Conservation (phyloP, 1,284 basidiomycete species). For the Ceratobasidium sp. region DNA sequence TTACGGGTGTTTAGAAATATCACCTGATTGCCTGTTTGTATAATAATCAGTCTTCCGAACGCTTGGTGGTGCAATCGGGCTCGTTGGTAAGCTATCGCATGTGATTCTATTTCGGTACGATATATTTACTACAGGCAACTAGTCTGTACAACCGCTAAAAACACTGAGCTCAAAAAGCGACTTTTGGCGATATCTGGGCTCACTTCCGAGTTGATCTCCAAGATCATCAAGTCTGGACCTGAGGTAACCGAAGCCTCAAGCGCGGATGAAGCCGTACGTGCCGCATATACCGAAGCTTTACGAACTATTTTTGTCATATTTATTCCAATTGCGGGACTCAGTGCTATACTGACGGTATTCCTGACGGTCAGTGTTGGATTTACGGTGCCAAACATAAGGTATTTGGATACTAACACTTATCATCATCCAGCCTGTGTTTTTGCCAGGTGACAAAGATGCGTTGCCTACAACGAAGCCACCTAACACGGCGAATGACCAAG, state of each 20-base stretch:
- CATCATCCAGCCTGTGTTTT: conserved; percentile 12
- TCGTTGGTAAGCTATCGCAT: conserved; percentile 11
- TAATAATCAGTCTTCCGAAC: conserved; percentile 24
- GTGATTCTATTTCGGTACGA: neutral
- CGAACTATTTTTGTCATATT: conserved; percentile 30
- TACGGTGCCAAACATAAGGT: neutral
- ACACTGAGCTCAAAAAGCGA: conserved; percentile 26
- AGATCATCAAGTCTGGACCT: conserved; percentile 33
- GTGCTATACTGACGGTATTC: conserved; percentile 22
- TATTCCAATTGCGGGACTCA: conserved; percentile 32
- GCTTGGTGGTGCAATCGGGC: conserved; percentile 34
- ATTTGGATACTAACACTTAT: neutral
- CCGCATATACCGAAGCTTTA: conserved; percentile 23
- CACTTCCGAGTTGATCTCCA: conserved; percentile 6
- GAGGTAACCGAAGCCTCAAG: neutral
- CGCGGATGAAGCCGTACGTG: conserved; percentile 2
- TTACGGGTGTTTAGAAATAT: neutral
- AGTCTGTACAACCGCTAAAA: conserved; percentile 32
- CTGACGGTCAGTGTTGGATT: conserved; percentile 15
- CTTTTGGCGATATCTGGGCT: conserved; percentile 24
- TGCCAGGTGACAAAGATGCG: conserved; percentile 30
- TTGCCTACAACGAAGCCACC: conserved; percentile 14
- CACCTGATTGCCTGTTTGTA: neutral
- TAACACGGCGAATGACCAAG: neutral
- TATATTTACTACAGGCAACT: neutral